These are phyloP conservation scores for Chlamydomonas incerta DNA, from an alignment of 139 green algal genomes.

Conservation along the genomic window DNA sequence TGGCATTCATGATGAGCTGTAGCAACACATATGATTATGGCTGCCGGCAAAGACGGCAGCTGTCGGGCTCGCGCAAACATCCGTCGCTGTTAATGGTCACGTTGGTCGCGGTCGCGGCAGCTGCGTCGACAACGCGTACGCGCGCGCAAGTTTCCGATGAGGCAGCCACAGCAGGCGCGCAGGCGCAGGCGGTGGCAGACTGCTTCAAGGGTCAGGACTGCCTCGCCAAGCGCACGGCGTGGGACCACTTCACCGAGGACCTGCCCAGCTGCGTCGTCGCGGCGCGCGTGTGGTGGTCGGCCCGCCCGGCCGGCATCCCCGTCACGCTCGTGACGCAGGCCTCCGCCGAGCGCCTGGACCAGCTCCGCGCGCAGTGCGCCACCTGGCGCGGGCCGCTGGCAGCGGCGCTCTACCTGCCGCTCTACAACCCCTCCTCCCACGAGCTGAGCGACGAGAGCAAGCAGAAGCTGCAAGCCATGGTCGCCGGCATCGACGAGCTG, in stretches of 20 bases:
- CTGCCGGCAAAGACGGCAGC: no score
- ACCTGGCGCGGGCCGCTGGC: slow-evolving; percentile 51
- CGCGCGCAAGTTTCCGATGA: no score
- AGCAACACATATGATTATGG: no score
- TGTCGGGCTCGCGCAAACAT: no score
- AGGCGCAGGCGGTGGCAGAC: neutral
- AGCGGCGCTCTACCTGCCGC: slow-evolving; percentile 47
- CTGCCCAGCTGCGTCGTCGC: slow-evolving; percentile 39
- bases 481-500: slow-evolving; percentile 4
- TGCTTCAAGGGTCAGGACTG: slow-evolving; percentile 17
- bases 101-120: no score
- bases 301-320: neutral
- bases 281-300: slow-evolving; percentile 43
- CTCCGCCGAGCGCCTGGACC: slow-evolving; percentile 39
- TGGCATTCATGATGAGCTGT: no score
- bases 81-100: no score
- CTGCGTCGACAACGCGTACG: no score
- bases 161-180: no score
- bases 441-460: neutral
- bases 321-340: slow-evolving; percentile 61
- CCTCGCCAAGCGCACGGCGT: slow-evolving; percentile 33
- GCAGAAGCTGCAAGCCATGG: slow-evolving; percentile 26
- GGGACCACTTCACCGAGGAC: slow-evolving; percentile 52
- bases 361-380: slow-evolving; percentile 49
- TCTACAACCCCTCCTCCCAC: neutral